Evolutionary conservation across 129 eudicot genomes (phyloP).

Genomic region (Artemisia argyi): DNA sequence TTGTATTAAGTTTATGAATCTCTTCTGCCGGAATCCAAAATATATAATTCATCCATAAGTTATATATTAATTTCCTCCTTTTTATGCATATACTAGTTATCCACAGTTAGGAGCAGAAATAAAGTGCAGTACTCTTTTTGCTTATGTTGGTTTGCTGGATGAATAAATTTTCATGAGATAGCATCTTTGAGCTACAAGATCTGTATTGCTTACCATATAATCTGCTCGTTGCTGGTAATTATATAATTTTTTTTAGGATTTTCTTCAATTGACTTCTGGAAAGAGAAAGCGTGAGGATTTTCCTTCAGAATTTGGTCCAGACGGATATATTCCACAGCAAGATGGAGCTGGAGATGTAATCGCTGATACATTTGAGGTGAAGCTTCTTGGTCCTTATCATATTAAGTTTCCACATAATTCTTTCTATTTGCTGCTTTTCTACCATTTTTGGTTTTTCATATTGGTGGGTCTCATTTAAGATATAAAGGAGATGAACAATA

Average conservation of each 20-base stretch:
- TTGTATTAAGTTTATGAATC: background rate
- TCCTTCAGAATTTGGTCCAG: constrained; percentile 51
- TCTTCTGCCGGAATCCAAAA: background rate
- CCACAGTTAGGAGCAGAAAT: too few relatives aligned
- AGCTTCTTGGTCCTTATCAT: background rate
- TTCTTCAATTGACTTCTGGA: constrained; percentile 50
- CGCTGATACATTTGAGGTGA: constrained; percentile 43
- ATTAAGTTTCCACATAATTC: background rate
- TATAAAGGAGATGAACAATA: too few relatives aligned
- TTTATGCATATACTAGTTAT: background rate
- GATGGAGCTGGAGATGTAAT: constrained; percentile 71
- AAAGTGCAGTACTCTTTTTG: too few relatives aligned
- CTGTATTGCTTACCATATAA: background rate
- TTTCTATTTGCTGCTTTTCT: background rate
- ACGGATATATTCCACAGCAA: constrained; percentile 83
- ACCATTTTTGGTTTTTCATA: background rate
- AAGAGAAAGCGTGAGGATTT: constrained; percentile 78
- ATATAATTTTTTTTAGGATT: constrained; percentile 37
- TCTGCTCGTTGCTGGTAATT: constrained; percentile 2
- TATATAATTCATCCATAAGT: background rate
- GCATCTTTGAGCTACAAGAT: background rate
- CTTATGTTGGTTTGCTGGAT: background rate
- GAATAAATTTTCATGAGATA: background rate
- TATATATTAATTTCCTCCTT: background rate
- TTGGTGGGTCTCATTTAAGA: too few relatives aligned